Conservation (phyloP, 164 flowering plant species). For the Dillenia suffruticosa region DNA sequence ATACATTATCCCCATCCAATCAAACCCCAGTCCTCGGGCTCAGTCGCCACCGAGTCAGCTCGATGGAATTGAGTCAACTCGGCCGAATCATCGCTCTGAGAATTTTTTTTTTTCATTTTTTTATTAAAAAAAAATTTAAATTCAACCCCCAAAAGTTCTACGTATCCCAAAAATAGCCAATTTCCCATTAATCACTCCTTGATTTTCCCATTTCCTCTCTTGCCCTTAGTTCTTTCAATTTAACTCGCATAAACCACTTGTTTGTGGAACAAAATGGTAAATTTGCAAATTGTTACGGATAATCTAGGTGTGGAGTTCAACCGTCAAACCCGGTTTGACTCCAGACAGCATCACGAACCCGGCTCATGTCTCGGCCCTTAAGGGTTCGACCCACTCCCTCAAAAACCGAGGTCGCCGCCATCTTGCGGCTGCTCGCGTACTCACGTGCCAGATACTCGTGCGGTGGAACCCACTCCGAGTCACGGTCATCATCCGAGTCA, state of each 20-base stretch:
- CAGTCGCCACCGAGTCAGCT: slow-evolving; percentile 2
- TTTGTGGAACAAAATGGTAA: background rate
- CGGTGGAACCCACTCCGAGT: slow-evolving; percentile 69
- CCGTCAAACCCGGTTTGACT: slow-evolving; percentile 93
- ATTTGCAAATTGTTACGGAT: background rate
- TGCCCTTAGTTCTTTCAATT: too few relatives aligned
- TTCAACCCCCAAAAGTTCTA: background rate
- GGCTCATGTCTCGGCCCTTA: slow-evolving; percentile 93
- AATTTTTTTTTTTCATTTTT: background rate
- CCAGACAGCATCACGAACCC: slow-evolving; percentile 94
- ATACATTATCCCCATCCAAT: too few relatives aligned
- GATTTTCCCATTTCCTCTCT: too few relatives aligned
- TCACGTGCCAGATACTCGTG: slow-evolving; percentile 85
- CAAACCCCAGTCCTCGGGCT: too few relatives aligned
- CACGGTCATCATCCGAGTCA: slow-evolving; percentile 47
- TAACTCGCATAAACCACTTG: too few relatives aligned
- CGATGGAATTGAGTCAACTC: slow-evolving; percentile 13
- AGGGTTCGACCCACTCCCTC: slow-evolving; percentile 94
- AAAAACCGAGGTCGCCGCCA: slow-evolving; percentile 57
- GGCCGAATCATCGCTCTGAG: slow-evolving; percentile 38
- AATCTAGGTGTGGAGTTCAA: slow-evolving; percentile 12
- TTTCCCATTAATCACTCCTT: too few relatives aligned
- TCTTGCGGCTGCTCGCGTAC: slow-evolving; percentile 35
- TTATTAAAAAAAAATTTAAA: background rate
- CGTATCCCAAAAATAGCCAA: too few relatives aligned